phyloP scores from a whole-genome alignment of 1,284 basidiomycete species.

The Pisolithus thermaeus region DNA sequence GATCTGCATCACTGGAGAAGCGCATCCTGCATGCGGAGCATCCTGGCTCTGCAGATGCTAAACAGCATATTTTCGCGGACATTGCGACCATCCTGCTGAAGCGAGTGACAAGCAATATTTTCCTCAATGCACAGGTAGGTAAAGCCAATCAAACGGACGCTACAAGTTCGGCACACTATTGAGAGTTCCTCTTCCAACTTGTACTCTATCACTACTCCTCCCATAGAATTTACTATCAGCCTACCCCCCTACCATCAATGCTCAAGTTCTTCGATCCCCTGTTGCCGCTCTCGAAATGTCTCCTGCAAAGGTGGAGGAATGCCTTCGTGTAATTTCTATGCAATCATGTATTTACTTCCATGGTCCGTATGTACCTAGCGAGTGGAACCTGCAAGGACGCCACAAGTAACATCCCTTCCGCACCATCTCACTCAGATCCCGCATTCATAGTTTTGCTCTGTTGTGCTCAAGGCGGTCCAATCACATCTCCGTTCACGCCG shows the following conservation, averaged over 20 bases:
- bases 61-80: slow-evolving; percentile 39
- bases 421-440: slow-evolving; percentile 18
- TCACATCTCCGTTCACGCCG: background rate
- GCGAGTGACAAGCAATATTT: slow-evolving; percentile 47
- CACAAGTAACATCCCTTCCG: slow-evolving; percentile 26
- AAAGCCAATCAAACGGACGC: slow-evolving; percentile 19
- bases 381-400: slow-evolving; percentile 21
- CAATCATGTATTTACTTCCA: slow-evolving; percentile 35
- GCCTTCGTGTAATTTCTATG: slow-evolving; percentile 43
- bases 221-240: no score
- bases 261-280: slow-evolving; percentile 44
- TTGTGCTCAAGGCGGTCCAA: no score
- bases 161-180: slow-evolving; percentile 9
- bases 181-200: no score
- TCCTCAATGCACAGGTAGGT: slow-evolving; percentile 49
- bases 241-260: no score
- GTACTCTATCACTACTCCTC: no score
- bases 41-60: slow-evolving; percentile 8
- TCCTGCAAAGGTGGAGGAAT: slow-evolving; percentile 37
- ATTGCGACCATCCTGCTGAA: slow-evolving; percentile 18
- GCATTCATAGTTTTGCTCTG: slow-evolving; percentile 5
- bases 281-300: slow-evolving; percentile 54
- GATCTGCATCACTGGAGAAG: no score
- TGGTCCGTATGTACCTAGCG: slow-evolving; percentile 3
- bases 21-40: no score